Conservation (phyloP, 2,329 filamentous ascomycete species). For the Waltergamsia citrina region DNA sequence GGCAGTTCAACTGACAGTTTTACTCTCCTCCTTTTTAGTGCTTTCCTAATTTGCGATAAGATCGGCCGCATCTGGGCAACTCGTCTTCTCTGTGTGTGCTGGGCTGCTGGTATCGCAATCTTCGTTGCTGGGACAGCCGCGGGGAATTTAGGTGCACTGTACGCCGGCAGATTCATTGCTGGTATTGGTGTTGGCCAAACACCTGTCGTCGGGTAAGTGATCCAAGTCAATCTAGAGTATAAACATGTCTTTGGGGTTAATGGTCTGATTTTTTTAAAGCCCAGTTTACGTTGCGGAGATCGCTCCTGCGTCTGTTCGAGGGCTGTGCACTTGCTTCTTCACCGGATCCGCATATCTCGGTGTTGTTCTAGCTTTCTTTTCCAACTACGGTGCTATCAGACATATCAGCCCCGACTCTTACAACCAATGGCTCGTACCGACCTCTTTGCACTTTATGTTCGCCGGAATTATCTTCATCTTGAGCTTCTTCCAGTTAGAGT, state of each 20-base stretch:
- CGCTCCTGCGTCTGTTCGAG: slow-evolving; percentile 57
- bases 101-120: slow-evolving; percentile 48
- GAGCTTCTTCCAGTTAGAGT: slow-evolving; percentile 60
- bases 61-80: slow-evolving; percentile 55
- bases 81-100: slow-evolving; percentile 44
- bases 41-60: slow-evolving; percentile 48
- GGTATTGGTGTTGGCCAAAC: slow-evolving; percentile 59
- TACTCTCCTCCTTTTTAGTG: too few species aligned
- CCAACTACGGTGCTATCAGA: slow-evolving; percentile 51
- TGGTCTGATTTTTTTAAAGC: too few species aligned
- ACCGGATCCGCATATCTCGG: slow-evolving; percentile 58
- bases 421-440: slow-evolving; percentile 56
- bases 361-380: slow-evolving; percentile 74
- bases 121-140: slow-evolving; percentile 41
- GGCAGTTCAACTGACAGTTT: too few species aligned
- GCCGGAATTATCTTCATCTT: slow-evolving; percentile 61
- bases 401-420: slow-evolving; percentile 36
- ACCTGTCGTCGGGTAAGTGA: slow-evolving; percentile 51
- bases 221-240: too few species aligned
- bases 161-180: slow-evolving; percentile 57
- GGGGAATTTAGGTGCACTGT: slow-evolving; percentile 47
- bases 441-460: slow-evolving; percentile 69
- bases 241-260: too few species aligned
- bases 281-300: slow-evolving; percentile 69
- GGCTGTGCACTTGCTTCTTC: slow-evolving; percentile 57